A percentile compares a stretch with the other conserved stretches of the same genome.
phyloP scores from a whole-genome alignment of 306 rosid species.

The Spatholobus suberectus region DNA sequence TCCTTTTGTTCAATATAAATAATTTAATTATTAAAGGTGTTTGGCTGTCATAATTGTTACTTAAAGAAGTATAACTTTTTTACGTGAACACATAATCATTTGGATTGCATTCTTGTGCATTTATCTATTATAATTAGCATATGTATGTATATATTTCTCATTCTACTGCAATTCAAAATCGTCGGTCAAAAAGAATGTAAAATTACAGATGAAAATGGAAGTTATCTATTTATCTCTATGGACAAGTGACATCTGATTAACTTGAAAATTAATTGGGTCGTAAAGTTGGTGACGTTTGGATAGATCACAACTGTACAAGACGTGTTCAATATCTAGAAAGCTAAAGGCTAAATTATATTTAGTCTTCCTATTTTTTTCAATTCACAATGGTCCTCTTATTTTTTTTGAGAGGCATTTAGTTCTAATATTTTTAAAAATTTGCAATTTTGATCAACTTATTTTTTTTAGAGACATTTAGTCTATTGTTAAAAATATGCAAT shows the following conservation, averaged over 20 bases:
- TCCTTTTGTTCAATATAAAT: background rate
- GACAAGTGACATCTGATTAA: background rate
- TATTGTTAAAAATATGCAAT: no score
- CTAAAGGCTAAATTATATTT: no score
- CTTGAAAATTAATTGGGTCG: background rate
- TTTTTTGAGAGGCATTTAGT: no score
- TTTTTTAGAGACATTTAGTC: no score
- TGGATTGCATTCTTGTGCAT: background rate
- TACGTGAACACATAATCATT: background rate
- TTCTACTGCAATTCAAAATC: background rate
- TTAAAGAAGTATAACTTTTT: background rate
- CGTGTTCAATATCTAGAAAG: background rate
- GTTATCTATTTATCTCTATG: background rate
- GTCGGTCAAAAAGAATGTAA: background rate
- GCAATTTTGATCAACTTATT: no score
- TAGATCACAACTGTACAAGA: background rate
- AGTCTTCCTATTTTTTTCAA: no score
- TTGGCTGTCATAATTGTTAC: background rate
- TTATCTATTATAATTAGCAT: background rate
- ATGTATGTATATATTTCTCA: background rate
- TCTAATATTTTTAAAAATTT: no score
- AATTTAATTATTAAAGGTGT: background rate
- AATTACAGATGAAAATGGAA: background rate
- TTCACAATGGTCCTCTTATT: no score
- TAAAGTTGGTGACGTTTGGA: background rate